These are phyloP conservation scores for Arabidopsis suecica DNA, from an alignment of 345 rosid genomes.

Conservation along the genomic window DNA sequence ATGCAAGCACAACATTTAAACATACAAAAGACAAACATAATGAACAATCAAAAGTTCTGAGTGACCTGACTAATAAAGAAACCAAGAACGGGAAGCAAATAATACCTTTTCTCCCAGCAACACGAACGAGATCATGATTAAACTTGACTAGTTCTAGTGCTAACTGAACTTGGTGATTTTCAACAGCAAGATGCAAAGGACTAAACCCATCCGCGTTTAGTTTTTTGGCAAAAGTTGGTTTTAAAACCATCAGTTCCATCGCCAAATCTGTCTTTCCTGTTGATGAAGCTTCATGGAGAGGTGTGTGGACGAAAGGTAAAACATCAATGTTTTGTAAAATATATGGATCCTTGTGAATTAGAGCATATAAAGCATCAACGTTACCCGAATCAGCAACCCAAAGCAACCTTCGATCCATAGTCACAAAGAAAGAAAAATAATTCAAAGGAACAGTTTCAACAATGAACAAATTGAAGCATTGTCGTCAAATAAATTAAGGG, in stretches of 20 bases:
- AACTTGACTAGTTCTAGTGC: constrained; percentile 20
- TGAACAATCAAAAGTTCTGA: background rate
- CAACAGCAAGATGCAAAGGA: constrained; percentile 27
- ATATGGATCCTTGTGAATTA: constrained; percentile 3
- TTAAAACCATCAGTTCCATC: constrained; percentile 21
- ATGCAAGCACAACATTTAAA: no score
- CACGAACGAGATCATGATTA: constrained; percentile 29
- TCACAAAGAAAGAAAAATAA: background rate
- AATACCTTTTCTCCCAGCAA: constrained; percentile 14
- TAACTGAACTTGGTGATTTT: constrained; percentile 19
- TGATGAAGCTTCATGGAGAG: constrained; percentile 26
- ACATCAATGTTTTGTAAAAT: background rate
- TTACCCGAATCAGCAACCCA: constrained; percentile 6
- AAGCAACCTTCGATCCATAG: constrained; percentile 13
- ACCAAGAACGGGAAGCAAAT: background rate
- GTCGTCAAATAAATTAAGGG: background rate
- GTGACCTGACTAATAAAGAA: background rate
- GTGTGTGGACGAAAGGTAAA: constrained; percentile 20
- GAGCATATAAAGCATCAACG: constrained; percentile 19
- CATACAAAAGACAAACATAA: no score
- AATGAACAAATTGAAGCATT: background rate
- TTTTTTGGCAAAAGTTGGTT: constrained; percentile 31
- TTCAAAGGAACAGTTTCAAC: background rate
- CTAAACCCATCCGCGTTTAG: constrained; percentile 10
- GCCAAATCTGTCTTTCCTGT: constrained; percentile 9